Percentiles rank a stretch among this genome's conserved stretches.
These are phyloP conservation scores for Colletotrichum sp. DNA, from an alignment of 2,329 filamentous ascomycete species.

Conservation along the genomic window DNA sequence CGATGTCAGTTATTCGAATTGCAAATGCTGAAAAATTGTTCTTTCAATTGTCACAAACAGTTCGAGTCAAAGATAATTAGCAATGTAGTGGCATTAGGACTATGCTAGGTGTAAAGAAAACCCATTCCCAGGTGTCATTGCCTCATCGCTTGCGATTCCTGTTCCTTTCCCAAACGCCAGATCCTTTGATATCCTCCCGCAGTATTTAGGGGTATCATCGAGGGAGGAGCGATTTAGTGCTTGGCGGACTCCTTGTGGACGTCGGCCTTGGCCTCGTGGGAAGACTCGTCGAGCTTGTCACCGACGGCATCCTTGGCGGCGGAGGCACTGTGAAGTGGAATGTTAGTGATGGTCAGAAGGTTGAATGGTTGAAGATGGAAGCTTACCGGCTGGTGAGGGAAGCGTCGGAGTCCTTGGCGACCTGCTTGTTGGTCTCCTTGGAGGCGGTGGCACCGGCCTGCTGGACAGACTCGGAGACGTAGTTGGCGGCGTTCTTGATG, in stretches of 20 bases:
- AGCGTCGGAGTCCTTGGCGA: conserved; percentile 67
- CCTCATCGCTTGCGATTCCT: conserved; percentile 8
- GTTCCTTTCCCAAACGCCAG: conserved; percentile 7
- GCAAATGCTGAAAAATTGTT: fast-evolving
- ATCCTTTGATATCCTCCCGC: conserved; percentile 11
- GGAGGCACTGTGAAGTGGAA: conserved; percentile 36
- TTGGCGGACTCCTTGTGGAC: conserved; percentile 40
- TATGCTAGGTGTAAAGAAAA: conserved; percentile 4
- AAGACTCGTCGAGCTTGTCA: conserved; percentile 49
- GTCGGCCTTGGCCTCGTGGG: conserved; percentile 45
- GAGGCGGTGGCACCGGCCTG: conserved; percentile 58
- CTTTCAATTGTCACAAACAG: no score
- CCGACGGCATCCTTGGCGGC: conserved; percentile 54
- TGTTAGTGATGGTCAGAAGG: conserved; percentile 26
- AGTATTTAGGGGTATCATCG: conserved; percentile 19
- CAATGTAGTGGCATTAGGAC: conserved; percentile 21
- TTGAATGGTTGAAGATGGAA: not conserved
- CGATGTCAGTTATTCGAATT: no score
- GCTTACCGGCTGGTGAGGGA: conserved; percentile 58
- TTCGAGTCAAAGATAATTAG: not conserved
- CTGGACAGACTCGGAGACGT: conserved; percentile 70
- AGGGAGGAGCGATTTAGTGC: conserved; percentile 18
- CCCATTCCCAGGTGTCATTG: not conserved
- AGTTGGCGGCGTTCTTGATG: conserved; percentile 68
- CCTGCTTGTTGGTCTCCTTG: conserved; percentile 74